Base-by-base conservation (phyloP, 495 filamentous ascomycete genomes). In the Lichenothelia convexa region DNA sequence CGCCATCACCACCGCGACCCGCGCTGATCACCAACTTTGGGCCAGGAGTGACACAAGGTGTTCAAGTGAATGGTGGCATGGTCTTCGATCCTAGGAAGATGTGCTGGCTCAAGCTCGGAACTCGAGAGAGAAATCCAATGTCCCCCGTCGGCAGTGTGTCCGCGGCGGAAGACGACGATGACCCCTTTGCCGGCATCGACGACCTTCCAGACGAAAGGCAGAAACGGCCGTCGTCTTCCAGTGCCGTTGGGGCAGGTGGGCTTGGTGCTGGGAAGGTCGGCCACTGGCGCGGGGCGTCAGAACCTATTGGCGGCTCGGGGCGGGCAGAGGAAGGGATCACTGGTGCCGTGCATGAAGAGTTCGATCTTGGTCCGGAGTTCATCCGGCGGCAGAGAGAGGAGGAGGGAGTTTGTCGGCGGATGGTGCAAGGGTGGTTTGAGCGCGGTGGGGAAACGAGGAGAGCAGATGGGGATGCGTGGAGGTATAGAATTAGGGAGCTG, bases 1-100 rank as follows among this genome's bases (percentile, higher is more conserved):
- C 68, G 7, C 71, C 48, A 9, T 56, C 53, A 7, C 55, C 55
- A 13, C 55, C 82, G 7, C 76, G 83, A 1, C 89, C 87, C 0
- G 85, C 85, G n/a, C 69, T 97, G 9, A 97, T 97, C 49, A 89
- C 81, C 40, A 89, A 93, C 48, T n/a, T n/a, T n/a, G 75, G 89
- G 43, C 73, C 76, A 34, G 59, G 73, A 3, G 46, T 50, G 5
- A 63, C 73, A 29, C 68, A 72, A 44, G 84, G 80, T 41, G 79
- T 93, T 9, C 87, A 93, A 58, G 77, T 92, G 19, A 82, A 91
- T 39, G 78, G 83, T 17, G 81, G 79, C 45, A 97, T 97, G 89
- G 75, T 97, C 18, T 97, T 95, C 54, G 89, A 97, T 56, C 91
- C 91, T 5, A 73, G 76, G 36, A 80, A 78, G 36, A 97, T 94